A percentile compares a stretch with the other conserved stretches of the same genome.
These are phyloP conservation scores for Mucor ambiguus DNA, from an alignment of 371 early-diverging fungal species.

Conservation along the genomic window DNA sequence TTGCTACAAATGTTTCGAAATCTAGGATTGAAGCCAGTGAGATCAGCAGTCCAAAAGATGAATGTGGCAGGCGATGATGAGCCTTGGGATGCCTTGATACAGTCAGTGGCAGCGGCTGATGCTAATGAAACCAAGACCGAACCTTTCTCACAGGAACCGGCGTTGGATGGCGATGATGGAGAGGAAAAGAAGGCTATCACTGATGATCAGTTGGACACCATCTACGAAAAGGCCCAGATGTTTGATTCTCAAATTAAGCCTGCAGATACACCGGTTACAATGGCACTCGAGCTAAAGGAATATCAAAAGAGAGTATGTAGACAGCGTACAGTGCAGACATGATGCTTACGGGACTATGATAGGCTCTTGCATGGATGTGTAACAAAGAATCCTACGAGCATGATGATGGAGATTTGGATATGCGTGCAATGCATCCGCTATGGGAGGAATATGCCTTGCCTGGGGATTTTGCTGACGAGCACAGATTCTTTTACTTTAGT, in stretches of 20 bases:
- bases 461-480: slow-evolving; percentile 20
- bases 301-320: slow-evolving; percentile 61
- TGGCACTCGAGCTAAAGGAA: slow-evolving; percentile 57
- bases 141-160: slow-evolving; percentile 8
- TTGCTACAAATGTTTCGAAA: slow-evolving; percentile 46
- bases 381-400: slow-evolving; percentile 50
- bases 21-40: slow-evolving; percentile 40
- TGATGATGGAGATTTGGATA: slow-evolving; percentile 34
- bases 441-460: slow-evolving; percentile 66
- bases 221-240: slow-evolving; percentile 65
- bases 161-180: slow-evolving; percentile 17
- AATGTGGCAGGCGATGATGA: slow-evolving; percentile 23
- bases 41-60: slow-evolving; percentile 38
- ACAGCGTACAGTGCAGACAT: background rate
- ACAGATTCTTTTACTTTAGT: slow-evolving; percentile 57
- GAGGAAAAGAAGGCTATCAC: slow-evolving; percentile 54
- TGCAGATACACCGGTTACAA: slow-evolving; percentile 51
- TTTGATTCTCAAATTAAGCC: slow-evolving; percentile 55
- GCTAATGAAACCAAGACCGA: background rate
- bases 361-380: slow-evolving; percentile 65
- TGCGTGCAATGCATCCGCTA: slow-evolving; percentile 61
- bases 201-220: slow-evolving; percentile 58
- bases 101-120: slow-evolving; percentile 19
- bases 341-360: background rate
- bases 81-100: slow-evolving; percentile 30